Evolutionary conservation across 2,329 filamentous ascomycete genomes (phyloP).

Genomic region (Lachnellula hyalina): DNA sequence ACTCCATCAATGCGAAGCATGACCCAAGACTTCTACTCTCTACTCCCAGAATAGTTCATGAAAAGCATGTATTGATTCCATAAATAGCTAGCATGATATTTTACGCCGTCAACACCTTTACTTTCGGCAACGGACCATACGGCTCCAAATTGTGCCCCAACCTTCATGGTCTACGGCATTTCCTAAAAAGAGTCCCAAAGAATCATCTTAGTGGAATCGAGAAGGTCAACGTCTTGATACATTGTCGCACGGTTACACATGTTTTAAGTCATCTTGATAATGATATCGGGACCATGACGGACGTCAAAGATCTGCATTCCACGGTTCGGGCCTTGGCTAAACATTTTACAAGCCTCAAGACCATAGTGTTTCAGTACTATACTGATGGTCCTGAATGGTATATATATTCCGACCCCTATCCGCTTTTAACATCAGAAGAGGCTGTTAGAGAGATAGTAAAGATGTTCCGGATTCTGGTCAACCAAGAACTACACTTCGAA

Average conservation of each 20-base stretch:
- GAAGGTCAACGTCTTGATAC: neutral
- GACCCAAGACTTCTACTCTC: neutral
- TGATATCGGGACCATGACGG: no score
- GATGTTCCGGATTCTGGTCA: neutral
- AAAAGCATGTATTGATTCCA: neutral
- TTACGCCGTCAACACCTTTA: neutral
- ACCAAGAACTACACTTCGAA: neutral
- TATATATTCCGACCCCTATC: neutral
- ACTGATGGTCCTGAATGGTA: neutral
- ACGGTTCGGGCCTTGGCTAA: neutral
- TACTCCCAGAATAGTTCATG: neutral
- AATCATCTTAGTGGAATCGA: neutral
- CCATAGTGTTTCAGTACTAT: neutral
- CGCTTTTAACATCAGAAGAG: neutral
- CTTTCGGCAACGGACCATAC: neutral
- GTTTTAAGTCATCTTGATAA: no score
- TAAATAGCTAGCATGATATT: neutral
- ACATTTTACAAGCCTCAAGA: neutral
- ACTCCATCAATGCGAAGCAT: no score
- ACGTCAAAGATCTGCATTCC: no score
- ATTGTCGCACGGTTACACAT: neutral
- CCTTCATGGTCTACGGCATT: neutral
- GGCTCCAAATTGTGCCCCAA: slow-evolving; percentile 3
- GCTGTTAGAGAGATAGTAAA: neutral
- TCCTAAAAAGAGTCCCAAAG: neutral